Evolutionary conservation across 345 rosid species (phyloP).

Genomic region (Conringia planisiliqua): DNA sequence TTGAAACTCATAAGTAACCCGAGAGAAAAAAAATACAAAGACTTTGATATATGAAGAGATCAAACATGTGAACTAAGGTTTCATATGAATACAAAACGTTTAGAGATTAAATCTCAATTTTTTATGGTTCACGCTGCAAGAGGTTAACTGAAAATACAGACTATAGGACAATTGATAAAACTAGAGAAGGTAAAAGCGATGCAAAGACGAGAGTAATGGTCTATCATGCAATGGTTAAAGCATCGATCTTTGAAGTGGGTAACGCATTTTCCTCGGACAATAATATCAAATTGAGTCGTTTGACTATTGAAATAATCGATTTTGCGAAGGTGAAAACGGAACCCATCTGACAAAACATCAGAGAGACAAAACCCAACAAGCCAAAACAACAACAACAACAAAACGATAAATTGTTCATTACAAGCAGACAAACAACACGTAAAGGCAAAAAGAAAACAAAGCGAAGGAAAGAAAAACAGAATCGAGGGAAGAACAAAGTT

Average conservation of each 20-base stretch:
- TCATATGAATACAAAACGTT: neutral
- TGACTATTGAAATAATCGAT: neutral
- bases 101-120: neutral
- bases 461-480: neutral
- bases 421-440: neutral
- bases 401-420: neutral
- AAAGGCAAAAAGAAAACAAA: neutral
- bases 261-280: neutral
- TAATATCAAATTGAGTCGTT: neutral
- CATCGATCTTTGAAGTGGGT: neutral
- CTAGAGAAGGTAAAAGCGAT: neutral
- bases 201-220: neutral
- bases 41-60: neutral
- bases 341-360: neutral
- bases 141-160: neutral
- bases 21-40: neutral
- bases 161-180: neutral
- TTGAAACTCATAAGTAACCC: neutral
- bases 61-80: neutral
- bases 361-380: neutral
- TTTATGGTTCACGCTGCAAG: neutral
- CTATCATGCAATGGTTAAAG: neutral
- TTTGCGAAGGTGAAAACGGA: neutral
- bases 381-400: neutral
- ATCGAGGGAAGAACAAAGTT: neutral